phyloP scores from a whole-genome alignment of 176 grass and related monocot genomes.

The Puya raimondii region DNA sequence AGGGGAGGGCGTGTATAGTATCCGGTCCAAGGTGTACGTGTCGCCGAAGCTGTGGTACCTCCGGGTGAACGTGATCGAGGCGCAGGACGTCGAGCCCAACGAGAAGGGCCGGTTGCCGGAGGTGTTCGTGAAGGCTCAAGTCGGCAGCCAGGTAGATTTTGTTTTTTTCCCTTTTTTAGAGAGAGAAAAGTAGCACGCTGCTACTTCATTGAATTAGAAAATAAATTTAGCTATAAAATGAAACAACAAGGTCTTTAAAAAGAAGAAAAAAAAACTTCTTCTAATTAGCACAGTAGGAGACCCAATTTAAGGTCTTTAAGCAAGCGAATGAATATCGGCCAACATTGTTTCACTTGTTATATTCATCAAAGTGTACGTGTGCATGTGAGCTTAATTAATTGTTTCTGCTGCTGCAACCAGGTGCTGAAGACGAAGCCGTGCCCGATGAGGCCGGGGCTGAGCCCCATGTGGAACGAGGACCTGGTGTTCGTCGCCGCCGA shows the following conservation, averaged over 20 bases:
- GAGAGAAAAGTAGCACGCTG: too few relatives aligned
- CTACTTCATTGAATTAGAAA: too few relatives aligned
- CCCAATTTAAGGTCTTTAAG: too few relatives aligned
- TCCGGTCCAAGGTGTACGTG: slow-evolving; percentile 27
- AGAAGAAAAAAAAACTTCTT: too few relatives aligned
- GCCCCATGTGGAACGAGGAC: slow-evolving; percentile 62
- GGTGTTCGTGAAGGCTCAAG: slow-evolving; percentile 49
- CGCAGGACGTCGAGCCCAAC: slow-evolving; percentile 16
- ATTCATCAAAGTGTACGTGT: too few relatives aligned
- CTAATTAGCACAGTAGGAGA: too few relatives aligned
- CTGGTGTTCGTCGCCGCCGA: slow-evolving; percentile 56
- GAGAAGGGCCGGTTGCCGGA: slow-evolving; percentile 26
- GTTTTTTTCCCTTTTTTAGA: too few relatives aligned
- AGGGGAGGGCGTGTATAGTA: slow-evolving; percentile 21
- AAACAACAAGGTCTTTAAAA: too few relatives aligned
- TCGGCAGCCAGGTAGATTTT: slow-evolving; percentile 20
- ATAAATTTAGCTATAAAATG: too few relatives aligned
- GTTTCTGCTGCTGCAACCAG: neutral
- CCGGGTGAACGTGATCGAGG: slow-evolving; percentile 21
- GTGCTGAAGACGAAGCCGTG: slow-evolving; percentile 41
- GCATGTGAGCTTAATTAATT: too few relatives aligned
- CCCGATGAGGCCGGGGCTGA: slow-evolving; percentile 18
- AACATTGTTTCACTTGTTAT: too few relatives aligned
- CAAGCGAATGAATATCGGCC: too few relatives aligned
- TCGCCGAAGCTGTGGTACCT: slow-evolving; percentile 30